Base-by-base conservation (phyloP, 768 basidiomycete genomes). In the Rhizopogon vulgaris region DNA sequence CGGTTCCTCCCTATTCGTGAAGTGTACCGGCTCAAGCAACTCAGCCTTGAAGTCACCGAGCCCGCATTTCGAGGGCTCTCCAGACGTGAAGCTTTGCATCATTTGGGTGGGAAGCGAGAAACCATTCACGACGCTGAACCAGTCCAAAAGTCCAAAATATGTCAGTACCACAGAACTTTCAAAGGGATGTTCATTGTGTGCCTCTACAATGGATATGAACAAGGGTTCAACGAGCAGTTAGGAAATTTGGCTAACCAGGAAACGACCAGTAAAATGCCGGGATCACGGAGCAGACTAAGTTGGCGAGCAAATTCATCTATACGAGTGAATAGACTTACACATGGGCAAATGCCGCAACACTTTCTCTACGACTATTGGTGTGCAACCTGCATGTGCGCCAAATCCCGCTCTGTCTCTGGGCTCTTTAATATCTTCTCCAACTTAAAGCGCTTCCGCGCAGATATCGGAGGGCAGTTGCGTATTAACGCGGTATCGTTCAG, bases 381-480 rank as follows among this genome's bases (percentile, higher is more conserved):
- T 24, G 45, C 45, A 43, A 38, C 42, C 40, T 50, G 48, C 46
- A 55, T 41, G 41, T 64, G 64, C 4, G 56, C 63, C 37, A 72
- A 52, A 52, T 80, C 78, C 47, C 77, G 79, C 66, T 84, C 82
- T 14, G 73, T 73, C 62, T 83, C 80, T 6, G 88, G 88, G 59
- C 88, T 90, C 58, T 72, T 76, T 38, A 90, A 59, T 32, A 92
- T 63, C 49, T 71, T 77, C 61, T 90, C 82, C 43, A 92, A 71
- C 46, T 69, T 79, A 73, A 91, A 92, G 28, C 85, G 76, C 69
- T 92, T 92, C 57, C 78, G 73, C 22, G 85, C 86, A 28, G 90
- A 92, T 60, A 88, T 71, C 22, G 88, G 88, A 38, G 83, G 84
- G 65, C 88, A 91, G 60, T 91, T 87, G 53, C 84, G 85, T 66